Evolutionary conservation across 257 asterid species (phyloP).

Genomic region (Agastache rugosa): DNA sequence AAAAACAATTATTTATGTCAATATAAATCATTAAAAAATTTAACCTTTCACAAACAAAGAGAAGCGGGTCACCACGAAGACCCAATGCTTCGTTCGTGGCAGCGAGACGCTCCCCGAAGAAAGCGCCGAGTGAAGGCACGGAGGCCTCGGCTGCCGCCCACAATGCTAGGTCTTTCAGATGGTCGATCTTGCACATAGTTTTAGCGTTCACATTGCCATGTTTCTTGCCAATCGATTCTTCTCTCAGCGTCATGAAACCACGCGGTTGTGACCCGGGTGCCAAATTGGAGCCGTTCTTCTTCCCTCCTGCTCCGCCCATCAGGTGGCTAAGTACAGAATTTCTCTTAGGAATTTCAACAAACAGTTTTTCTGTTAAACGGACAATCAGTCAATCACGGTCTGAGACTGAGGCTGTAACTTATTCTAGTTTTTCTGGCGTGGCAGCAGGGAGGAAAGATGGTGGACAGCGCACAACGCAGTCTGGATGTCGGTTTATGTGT

Average conservation of each 20-base stretch:
- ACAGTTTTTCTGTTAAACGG: background rate
- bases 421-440: no score
- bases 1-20: background rate
- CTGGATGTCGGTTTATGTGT: no score
- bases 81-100: slow-evolving; percentile 62
- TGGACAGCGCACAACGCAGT: no score
- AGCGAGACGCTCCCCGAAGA: slow-evolving; percentile 69
- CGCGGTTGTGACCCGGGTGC: slow-evolving; percentile 30
- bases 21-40: slow-evolving; percentile 6
- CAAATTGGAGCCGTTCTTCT: slow-evolving; percentile 34
- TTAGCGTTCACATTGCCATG: slow-evolving; percentile 51
- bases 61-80: slow-evolving; percentile 54
- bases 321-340: background rate
- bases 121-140: slow-evolving; percentile 64
- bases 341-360: slow-evolving; percentile 33
- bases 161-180: slow-evolving; percentile 58
- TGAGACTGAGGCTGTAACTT: no score
- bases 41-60: slow-evolving; percentile 75
- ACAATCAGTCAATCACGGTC: no score
- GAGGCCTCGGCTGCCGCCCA: slow-evolving; percentile 60
- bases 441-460: no score
- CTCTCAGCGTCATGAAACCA: slow-evolving; percentile 49
- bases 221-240: slow-evolving; percentile 59
- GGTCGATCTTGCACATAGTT: slow-evolving; percentile 72
- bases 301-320: slow-evolving; percentile 39